Evolutionary conservation across 129 eudicot species (phyloP), one percentile per base, ranked within the genome.

Genomic region (Glebionis coronaria): DNA sequence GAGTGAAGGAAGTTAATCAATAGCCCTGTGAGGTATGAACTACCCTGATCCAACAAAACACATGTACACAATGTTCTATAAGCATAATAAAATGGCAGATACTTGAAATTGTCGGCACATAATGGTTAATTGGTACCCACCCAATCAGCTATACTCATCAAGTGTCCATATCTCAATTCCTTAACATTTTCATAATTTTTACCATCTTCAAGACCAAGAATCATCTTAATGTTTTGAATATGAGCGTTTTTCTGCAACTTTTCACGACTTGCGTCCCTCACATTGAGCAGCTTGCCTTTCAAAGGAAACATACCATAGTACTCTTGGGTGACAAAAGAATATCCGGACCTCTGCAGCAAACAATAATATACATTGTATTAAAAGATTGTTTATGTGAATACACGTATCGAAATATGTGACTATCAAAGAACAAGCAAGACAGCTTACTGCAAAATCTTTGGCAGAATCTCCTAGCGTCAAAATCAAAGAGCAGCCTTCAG

Each of bases 381-480:
- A 3, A 18, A 6, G 46, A 27, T 59, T 15, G 53, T 59, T 47
- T 50, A 19, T 12, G n/a, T 27, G 59, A 73, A 25, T n/a, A 23
- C 42, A 54, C 49, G 16, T 10, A 12, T 12, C 28, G 8, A 9
- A 27, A 18, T 20, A 53, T 16, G 28, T 5, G 14, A 10, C 5
- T 57, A 45, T 25, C 14, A 56, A 61, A 29, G 12, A 65, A 44
- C 61, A 38, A 29, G 42, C 42, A 35, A 3, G 20, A 16, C 20
- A 63, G 73, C 96, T 78, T 70, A 88, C 98, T 21, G 97, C 98
- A 65, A 93, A 90, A 66, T 95, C 88, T 78, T 84, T 88, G 28
- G 98, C 98, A 12, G 98, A 93, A 64, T 93, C 98, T 84, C 98
- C 98, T 86, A 88, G 97, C n/a, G 98, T 93, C 75, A 93, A 74